These are phyloP conservation scores for Trametes pubescens DNA, from an alignment of 1,284 basidiomycete species.

Conservation along the genomic window DNA sequence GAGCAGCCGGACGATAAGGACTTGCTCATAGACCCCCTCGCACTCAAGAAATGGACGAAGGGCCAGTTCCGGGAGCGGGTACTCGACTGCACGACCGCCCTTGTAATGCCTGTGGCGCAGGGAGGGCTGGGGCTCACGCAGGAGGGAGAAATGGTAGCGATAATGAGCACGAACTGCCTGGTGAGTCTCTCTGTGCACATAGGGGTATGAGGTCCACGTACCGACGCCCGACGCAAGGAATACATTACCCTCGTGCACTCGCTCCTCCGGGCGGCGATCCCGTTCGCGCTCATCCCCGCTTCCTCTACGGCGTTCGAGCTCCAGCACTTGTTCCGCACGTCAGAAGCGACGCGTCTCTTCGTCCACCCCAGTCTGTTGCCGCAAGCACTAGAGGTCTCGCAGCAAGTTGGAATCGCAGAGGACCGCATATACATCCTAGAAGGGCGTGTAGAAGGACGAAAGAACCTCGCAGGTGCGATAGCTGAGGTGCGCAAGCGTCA, in stretches of 20 bases:
- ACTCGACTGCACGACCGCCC: constrained; percentile 62
- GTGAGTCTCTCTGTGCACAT: constrained; percentile 49
- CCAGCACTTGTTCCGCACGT: constrained; percentile 60
- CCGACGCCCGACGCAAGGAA: constrained; percentile 54
- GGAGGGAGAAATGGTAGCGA: constrained; percentile 66
- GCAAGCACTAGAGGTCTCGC: constrained; percentile 57
- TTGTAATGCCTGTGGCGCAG: constrained; percentile 51
- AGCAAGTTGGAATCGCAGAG: constrained; percentile 56
- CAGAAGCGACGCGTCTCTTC: constrained; percentile 66
- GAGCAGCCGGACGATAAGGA: constrained; percentile 60
- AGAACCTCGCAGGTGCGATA: constrained; percentile 57
- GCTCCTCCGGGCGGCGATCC: constrained; percentile 62
- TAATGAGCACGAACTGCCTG: constrained; percentile 73
- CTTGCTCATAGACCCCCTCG: constrained; percentile 63
- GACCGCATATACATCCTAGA: constrained; percentile 64
- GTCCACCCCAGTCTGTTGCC: constrained; percentile 62
- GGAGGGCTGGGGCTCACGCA: constrained; percentile 66
- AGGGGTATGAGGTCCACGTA: background rate
- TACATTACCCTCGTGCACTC: constrained; percentile 67
- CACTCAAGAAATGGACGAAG: constrained; percentile 55
- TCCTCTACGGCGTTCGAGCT: constrained; percentile 75
- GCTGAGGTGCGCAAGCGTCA: constrained; percentile 47
- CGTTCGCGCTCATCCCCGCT: constrained; percentile 68
- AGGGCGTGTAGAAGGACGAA: constrained; percentile 50
- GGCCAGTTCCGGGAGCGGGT: constrained; percentile 60